Base-by-base conservation (phyloP, 116 monocot species). In the Zostera marina region DNA sequence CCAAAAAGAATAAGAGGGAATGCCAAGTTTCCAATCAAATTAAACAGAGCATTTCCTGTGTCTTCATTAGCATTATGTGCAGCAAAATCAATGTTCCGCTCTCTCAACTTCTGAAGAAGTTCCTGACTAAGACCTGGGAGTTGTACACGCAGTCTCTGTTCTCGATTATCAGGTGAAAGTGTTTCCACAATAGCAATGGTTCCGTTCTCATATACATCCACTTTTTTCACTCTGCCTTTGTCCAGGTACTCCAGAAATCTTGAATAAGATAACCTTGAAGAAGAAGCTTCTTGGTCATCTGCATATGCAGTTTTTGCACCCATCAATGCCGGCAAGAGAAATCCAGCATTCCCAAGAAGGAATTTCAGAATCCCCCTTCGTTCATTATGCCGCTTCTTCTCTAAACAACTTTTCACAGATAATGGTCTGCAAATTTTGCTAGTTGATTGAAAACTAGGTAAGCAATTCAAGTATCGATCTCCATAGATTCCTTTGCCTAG, bases 161-260 rank as follows among this genome's bases (percentile, higher is more conserved):
- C 70, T 9, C 82, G 72, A 51, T 96, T 96, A 43, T 96, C 94
- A 20, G 85, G 94, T 16, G 94, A 96, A 70, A 96, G 32, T 63
- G 94, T 79, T 59, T 96, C 94, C 5, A 96, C 89, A 66, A 96
- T 96, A 59, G 94, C 89, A 59, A 96, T 96, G 13, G 94, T 96
- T 60, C 89, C 94, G 68, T 88, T 96, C 63, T 96, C 94, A 62
- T 77, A 96, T 16, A 88, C 66, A 74, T 96, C 89, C 3, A 88
- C 94, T 60, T 73, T 88, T 45, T 69, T 85, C 56, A 96, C 94
- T 39, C 94, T 84, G 52, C 78, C 94, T 56, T 96, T 96, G 82
- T 96, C 94, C 45, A 96, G 42, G 40, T 88, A 96, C 66, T 96
- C 94, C 10, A 96, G 53, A 66, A 96, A 96, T 57, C 94, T 79